Evolutionary conservation across 495 filamentous ascomycete genomes (phyloP).

Genomic region (Trichocladium uniseriatum): DNA sequence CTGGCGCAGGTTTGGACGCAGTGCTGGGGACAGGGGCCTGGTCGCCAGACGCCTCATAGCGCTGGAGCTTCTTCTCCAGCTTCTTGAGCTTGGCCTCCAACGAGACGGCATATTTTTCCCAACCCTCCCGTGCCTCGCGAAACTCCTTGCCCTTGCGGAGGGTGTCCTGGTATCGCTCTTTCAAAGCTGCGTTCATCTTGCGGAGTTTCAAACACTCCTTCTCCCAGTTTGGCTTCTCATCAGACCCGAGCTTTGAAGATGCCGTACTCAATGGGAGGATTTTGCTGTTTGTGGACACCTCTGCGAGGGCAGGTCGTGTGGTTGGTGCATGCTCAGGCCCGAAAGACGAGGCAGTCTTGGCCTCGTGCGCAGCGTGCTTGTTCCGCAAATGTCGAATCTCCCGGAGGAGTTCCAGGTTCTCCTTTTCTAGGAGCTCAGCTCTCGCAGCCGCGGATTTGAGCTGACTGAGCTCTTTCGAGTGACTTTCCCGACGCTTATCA

Average conservation of each 20-base stretch:
- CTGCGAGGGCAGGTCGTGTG: conserved; percentile 10
- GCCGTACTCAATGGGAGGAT: neutral
- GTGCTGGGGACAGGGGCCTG: neutral
- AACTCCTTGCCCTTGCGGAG: conserved; percentile 1
- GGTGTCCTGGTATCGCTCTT: conserved; percentile 16
- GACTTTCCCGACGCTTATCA: conserved; percentile 9
- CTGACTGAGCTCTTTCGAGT: conserved; percentile 22
- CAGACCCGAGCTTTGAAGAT: neutral
- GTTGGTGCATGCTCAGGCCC: neutral
- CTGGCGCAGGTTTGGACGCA: neutral
- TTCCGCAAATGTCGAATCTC: conserved; percentile 26
- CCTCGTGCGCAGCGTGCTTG: neutral
- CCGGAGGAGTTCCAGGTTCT: conserved; percentile 27
- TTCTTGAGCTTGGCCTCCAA: conserved; percentile 17
- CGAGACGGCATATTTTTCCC: conserved; percentile 23
- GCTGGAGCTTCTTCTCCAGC: conserved; percentile 17
- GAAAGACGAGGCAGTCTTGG: neutral
- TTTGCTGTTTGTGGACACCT: conserved; percentile 16
- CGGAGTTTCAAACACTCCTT: conserved; percentile 23
- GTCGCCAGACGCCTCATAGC: neutral
- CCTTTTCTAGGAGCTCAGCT: conserved; percentile 23
- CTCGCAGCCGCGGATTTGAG: conserved; percentile 20
- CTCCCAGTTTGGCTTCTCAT: conserved; percentile 4
- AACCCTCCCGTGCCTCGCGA: conserved; percentile 15
- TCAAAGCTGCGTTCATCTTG: conserved; percentile 17